These are phyloP conservation scores for Ophiognomonia clavigignenti-juglandacearum DNA, from an alignment of 2,329 filamentous ascomycete species.

Conservation along the genomic window DNA sequence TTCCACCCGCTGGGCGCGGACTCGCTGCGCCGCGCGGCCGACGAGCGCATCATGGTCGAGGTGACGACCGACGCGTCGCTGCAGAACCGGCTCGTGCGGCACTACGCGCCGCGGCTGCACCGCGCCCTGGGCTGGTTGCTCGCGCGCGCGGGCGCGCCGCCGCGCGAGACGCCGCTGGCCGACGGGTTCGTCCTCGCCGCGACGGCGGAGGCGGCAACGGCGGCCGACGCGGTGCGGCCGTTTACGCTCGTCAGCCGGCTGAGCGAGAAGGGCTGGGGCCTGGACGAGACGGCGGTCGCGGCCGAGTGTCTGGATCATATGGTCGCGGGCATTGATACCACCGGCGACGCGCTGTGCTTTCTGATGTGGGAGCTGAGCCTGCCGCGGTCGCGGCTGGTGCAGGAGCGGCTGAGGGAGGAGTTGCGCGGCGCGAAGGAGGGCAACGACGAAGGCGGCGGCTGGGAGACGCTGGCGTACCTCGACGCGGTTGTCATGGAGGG, in stretches of 20 bases:
- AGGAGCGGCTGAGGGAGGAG: conserved; percentile 39
- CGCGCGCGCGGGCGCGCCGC: conserved; percentile 44
- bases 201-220: conserved; percentile 40
- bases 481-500: conserved; percentile 61
- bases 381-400: conserved; percentile 36
- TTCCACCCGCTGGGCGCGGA: conserved; percentile 62
- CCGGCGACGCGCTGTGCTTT: conserved; percentile 64
- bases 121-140: conserved; percentile 41
- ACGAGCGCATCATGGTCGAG: conserved; percentile 64
- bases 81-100: conserved; percentile 55
- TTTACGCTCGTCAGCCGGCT: conserved; percentile 59
- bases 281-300: conserved; percentile 52
- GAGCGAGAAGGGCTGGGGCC: conserved; percentile 41
- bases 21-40: conserved; percentile 49
- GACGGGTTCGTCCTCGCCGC: conserved; percentile 58
- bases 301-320: conserved; percentile 69
- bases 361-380: conserved; percentile 68
- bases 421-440: conserved; percentile 31
- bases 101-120: conserved; percentile 51
- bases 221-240: conserved; percentile 36
- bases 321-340: conserved; percentile 68
- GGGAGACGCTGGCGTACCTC: conserved; percentile 52
- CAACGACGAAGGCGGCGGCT: conserved; percentile 15
- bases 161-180: conserved; percentile 53
- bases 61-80: conserved; percentile 64